These are phyloP conservation scores for Neohortaea acidophila DNA, from an alignment of 495 filamentous ascomycete species.

Conservation along the genomic window DNA sequence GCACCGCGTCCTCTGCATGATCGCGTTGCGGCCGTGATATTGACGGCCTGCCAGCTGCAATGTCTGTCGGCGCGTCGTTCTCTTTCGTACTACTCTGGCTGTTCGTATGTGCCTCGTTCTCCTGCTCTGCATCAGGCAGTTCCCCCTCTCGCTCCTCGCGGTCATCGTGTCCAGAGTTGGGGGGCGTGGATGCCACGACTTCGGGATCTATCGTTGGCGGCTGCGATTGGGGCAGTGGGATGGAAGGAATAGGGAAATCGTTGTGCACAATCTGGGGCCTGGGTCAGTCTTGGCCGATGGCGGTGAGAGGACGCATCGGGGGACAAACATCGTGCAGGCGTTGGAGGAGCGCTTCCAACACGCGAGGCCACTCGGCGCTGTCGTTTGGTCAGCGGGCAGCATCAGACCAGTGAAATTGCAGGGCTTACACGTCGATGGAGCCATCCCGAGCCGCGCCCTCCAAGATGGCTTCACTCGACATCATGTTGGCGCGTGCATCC, in stretches of 20 bases:
- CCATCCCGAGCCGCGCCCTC: conserved; percentile 48
- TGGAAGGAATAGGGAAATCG: conserved; percentile 25
- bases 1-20: conserved; percentile 26
- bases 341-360: conserved; percentile 22
- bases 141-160: conserved; percentile 1
- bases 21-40: conserved; percentile 17
- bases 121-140: conserved; percentile 6
- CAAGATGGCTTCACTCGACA: conserved; percentile 44
- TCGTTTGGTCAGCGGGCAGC: conserved; percentile 5
- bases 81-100: conserved; percentile 29
- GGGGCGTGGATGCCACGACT: conserved; percentile 15
- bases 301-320: too few species aligned
- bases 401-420: background rate
- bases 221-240: conserved; percentile 20
- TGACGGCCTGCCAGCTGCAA: conserved; percentile 21
- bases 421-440: conserved; percentile 55
- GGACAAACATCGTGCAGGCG: conserved; percentile 22
- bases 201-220: conserved; percentile 27
- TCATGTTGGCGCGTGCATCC: conserved; percentile 15
- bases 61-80: conserved; percentile 35
- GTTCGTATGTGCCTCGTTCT: conserved; percentile 6
- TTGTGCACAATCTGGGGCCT: conserved; percentile 20
- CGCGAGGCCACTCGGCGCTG: conserved; percentile 26
- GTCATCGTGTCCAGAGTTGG: background rate
- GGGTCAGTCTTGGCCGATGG: conserved; percentile 6